phyloP scores from a whole-genome alignment of 2,329 filamentous ascomycete genomes.

The Coleophoma crateriformis region DNA sequence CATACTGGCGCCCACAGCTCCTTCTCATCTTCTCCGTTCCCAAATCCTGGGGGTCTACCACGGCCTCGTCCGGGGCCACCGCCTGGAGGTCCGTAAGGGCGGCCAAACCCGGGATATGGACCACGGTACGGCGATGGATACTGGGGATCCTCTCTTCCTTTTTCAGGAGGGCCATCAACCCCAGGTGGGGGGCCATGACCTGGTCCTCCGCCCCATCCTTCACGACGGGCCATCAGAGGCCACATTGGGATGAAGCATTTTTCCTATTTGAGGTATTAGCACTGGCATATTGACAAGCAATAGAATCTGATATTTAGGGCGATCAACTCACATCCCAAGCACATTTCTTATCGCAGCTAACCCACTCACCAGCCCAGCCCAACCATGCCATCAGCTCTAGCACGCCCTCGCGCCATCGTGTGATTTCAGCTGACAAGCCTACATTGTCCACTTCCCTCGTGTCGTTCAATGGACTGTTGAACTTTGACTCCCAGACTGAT shows the following conservation, averaged over 20 bases:
- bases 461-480: conserved; percentile 13
- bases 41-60: background rate
- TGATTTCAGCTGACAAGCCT: conserved; percentile 19
- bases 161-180: background rate
- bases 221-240: conserved; percentile 28
- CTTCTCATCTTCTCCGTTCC: conserved; percentile 11
- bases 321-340: conserved; percentile 26
- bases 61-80: conserved; percentile 2
- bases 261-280: conserved; percentile 13
- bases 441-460: background rate
- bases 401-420: conserved; percentile 16
- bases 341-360: conserved; percentile 34
- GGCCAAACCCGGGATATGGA: background rate
- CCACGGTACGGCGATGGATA: background rate
- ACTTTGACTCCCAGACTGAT: conserved; percentile 28
- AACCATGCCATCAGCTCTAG: conserved; percentile 42
- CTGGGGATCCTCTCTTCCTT: background rate
- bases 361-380: conserved; percentile 42
- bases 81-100: background rate
- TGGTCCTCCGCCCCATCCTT: background rate
- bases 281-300: background rate
- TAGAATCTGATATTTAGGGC: background rate
- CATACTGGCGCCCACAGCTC: conserved; percentile 21
- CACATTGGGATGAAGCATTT: conserved; percentile 46
- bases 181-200: background rate